Conservation (phyloP, 169 alveolate species). For the Plasmodium inui region DNA sequence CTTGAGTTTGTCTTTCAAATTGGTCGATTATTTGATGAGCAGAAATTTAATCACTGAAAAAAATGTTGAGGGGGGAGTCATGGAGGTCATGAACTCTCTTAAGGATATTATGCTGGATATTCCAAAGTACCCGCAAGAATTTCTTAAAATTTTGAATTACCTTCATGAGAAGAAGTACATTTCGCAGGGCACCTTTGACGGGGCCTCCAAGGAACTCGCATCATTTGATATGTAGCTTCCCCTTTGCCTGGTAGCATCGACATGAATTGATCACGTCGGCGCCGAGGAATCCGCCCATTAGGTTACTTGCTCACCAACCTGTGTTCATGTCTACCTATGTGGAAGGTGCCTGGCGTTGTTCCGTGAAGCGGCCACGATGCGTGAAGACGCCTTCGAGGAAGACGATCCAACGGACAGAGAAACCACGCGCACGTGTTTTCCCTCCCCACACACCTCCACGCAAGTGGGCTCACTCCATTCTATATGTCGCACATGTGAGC, state of each 20-base stretch:
- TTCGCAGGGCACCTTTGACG: constrained; percentile 23
- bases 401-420: neutral
- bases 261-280: neutral
- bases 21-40: constrained; percentile 28
- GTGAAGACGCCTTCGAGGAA: neutral
- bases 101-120: constrained; percentile 66
- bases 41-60: constrained; percentile 48
- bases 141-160: constrained; percentile 30
- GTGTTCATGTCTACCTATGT: neutral
- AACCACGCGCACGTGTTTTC: neutral
- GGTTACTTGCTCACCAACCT: neutral
- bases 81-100: constrained; percentile 32
- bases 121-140: constrained; percentile 63
- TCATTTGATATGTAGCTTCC: neutral
- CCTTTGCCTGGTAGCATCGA: neutral
- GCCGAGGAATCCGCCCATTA: neutral
- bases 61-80: constrained; percentile 49
- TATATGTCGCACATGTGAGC: neutral
- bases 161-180: constrained; percentile 30
- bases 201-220: constrained; percentile 19
- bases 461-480: neutral
- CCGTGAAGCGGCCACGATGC: neutral
- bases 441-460: neutral
- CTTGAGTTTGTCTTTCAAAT: constrained; percentile 23
- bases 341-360: neutral